phyloP scores from a whole-genome alignment of 1,284 basidiomycete species.

The Pseudozyma tsukubaensis region DNA sequence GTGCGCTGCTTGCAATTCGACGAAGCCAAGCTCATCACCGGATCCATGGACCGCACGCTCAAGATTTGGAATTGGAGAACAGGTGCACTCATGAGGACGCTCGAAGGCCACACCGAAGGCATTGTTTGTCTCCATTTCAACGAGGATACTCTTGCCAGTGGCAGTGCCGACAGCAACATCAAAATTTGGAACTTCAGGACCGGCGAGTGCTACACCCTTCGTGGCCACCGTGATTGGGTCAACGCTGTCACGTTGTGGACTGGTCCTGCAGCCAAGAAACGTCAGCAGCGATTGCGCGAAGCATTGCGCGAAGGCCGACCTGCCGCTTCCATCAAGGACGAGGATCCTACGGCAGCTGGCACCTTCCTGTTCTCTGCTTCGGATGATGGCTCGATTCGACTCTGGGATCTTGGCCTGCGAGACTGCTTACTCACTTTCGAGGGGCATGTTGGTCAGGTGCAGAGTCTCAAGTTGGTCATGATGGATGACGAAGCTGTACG shows the following conservation, averaged over 20 bases:
- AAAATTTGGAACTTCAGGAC: constrained; percentile 88
- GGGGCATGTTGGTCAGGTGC: constrained; percentile 94
- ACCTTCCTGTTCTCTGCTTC: constrained; percentile 87
- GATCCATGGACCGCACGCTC: constrained; percentile 94
- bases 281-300: constrained; percentile 34
- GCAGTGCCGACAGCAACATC: constrained; percentile 67
- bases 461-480: constrained; percentile 84
- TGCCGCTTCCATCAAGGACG: constrained; percentile 72
- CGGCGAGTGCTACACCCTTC: constrained; percentile 88
- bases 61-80: constrained; percentile 98
- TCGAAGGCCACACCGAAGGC: constrained; percentile 90
- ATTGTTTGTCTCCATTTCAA: constrained; percentile 94
- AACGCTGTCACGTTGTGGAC: constrained; percentile 96
- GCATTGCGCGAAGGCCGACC: constrained; percentile 36
- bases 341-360: constrained; percentile 41
- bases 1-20: constrained; percentile 95
- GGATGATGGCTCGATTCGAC: constrained; percentile 90
- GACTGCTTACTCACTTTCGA: constrained; percentile 85
- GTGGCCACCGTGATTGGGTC: constrained; percentile 96
- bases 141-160: constrained; percentile 82
- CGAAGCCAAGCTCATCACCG: constrained; percentile 93
- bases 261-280: constrained; percentile 71
- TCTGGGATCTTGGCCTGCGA: constrained; percentile 89
- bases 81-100: constrained; percentile 85
- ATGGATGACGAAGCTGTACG: constrained; percentile 63